Evolutionary conservation across 2,329 filamentous ascomycete species (phyloP), one percentile per base, ranked within the genome.

Genomic region (Xylariaceae sp.): DNA sequence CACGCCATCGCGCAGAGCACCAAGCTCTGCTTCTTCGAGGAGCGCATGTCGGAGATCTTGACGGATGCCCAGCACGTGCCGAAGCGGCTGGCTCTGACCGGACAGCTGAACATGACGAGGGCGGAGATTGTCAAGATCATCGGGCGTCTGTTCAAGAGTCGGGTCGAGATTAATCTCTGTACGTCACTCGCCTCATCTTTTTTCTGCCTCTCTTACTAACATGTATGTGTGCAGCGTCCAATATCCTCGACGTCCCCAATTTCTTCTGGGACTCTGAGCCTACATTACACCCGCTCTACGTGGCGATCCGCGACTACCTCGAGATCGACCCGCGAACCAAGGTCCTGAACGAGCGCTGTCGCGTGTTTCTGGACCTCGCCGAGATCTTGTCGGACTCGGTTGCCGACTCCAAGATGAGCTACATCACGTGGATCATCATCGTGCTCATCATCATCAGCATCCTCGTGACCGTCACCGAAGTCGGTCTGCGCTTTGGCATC

Each of bases 251-350:
- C 68, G 90, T 95, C 1, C 92, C 92, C 53, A 95, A 92, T 67
- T 96, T 96, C 78, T 95, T 97, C 78, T 99, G 94, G 94, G 91
- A 97, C 68, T 89, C 89, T 11, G 94, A 99, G 66, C 94, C 94
- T 15, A 96, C 90, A 0, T 78, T 99, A 0, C 90, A 96, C 66
- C 94, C 94, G 0, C 83, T 99, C 27, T 99, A 99, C 73, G 85
- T 83, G 51, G 94, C 91, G 52, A 90, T 97, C 44, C 89, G 94
- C 61, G 94, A 97, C 68, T 99, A 99, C 66, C 86, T 99, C 53
- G 94, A 99, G 66, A 97, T 99, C 68, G 92, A 95, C 64, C 90
- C 87, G 7, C 89, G 94, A 47, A 96, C 96, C 66, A 90, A 95
- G 69, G 91, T 97, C 19, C 85, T 99, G 57, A 99, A 99, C 70